Percentiles rank a stretch among this genome's conserved stretches.
Evolutionary conservation across 345 rosid species (phyloP).

Genomic region (Gossypium stocksii): DNA sequence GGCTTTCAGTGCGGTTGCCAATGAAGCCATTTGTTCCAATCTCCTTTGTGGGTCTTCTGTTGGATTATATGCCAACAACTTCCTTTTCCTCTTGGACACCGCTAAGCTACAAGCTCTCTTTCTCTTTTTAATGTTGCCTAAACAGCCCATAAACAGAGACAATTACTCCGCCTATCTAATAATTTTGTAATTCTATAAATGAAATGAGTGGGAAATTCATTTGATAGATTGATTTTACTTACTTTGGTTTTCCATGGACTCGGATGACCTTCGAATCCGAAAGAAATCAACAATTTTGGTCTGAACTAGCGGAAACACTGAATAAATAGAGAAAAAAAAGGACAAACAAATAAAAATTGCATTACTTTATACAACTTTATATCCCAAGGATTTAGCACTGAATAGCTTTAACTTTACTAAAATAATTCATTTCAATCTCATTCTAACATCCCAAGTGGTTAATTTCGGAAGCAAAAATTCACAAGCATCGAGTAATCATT

Average conservation of each 20-base stretch:
- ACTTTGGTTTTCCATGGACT: slow-evolving; percentile 27
- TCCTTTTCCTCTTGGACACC: slow-evolving; percentile 73
- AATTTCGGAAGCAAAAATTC: background rate
- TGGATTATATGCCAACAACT: slow-evolving; percentile 62
- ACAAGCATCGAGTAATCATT: background rate
- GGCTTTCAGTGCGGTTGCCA: slow-evolving; percentile 76
- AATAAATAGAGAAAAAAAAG: background rate
- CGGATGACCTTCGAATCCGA: slow-evolving; percentile 51
- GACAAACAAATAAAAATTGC: background rate
- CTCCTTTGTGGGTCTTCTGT: slow-evolving; percentile 55
- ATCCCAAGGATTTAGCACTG: background rate
- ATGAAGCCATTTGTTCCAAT: slow-evolving; percentile 83
- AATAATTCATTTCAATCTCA: background rate
- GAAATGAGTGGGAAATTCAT: background rate
- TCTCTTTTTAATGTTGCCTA: slow-evolving; percentile 52
- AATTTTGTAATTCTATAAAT: background rate
- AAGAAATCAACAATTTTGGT: slow-evolving; percentile 82
- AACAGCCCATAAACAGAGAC: background rate
- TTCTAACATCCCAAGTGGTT: background rate
- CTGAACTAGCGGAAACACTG: slow-evolving; percentile 75
- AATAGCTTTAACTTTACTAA: background rate
- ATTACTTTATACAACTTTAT: background rate
- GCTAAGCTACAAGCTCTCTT: slow-evolving; percentile 49
- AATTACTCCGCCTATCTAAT: background rate
- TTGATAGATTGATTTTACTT: background rate